A percentile compares a stretch with the other conserved stretches of the same genome.
phyloP scores from a whole-genome alignment of 1,284 basidiomycete genomes.

The Wolfiporia cocos region DNA sequence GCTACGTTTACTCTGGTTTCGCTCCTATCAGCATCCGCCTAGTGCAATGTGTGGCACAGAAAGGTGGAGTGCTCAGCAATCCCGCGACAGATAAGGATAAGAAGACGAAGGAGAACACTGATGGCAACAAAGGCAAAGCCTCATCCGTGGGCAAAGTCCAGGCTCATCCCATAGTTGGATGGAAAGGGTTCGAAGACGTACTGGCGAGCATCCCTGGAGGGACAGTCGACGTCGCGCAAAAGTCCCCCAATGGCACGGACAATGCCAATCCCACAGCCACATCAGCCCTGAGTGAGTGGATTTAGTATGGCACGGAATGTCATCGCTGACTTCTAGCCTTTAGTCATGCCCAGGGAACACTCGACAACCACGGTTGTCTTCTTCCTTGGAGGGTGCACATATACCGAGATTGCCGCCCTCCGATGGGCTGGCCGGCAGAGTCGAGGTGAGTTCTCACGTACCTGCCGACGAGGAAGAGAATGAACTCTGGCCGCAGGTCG shows the following conservation, averaged over 20 bases:
- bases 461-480: neutral
- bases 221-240: constrained; percentile 77
- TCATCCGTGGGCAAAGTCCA: constrained; percentile 44
- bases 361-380: constrained; percentile 87
- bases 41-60: constrained; percentile 89
- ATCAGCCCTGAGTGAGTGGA: constrained; percentile 38
- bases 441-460: constrained; percentile 43
- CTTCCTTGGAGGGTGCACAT: constrained; percentile 98
- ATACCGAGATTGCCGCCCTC: constrained; percentile 92
- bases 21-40: constrained; percentile 90
- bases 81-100: constrained; percentile 53
- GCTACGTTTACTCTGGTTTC: constrained; percentile 95
- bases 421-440: constrained; percentile 86
- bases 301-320: constrained; percentile 1
- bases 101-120: constrained; percentile 31
- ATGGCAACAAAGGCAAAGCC: constrained; percentile 28
- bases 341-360: constrained; percentile 45
- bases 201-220: constrained; percentile 78
- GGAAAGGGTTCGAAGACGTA: constrained; percentile 95
- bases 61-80: constrained; percentile 80
- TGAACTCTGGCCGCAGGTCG: no score
- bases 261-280: constrained; percentile 27
- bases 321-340: neutral
- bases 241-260: constrained; percentile 27
- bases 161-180: constrained; percentile 89